Conservation (phyloP, 768 basidiomycete genomes). For the Lactarius indigo region DNA sequence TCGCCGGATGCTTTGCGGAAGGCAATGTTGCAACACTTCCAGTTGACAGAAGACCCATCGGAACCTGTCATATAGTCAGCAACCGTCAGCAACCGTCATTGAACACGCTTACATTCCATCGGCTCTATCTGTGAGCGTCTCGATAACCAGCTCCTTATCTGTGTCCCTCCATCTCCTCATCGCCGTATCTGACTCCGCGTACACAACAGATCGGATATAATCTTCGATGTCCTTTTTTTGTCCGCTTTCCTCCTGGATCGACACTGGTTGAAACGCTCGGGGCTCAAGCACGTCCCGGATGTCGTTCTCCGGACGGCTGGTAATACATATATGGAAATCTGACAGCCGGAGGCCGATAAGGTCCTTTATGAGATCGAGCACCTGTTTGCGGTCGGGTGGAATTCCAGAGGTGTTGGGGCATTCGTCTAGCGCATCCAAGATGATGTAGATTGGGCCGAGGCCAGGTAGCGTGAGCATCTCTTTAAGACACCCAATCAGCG, state of each 20-base stretch:
- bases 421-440: constrained; percentile 5
- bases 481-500: background rate
- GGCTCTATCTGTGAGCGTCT: no score
- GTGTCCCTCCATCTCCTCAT: no score
- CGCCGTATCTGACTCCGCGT: no score
- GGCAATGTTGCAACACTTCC: background rate
- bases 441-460: background rate
- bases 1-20: background rate
- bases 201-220: no score
- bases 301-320: background rate
- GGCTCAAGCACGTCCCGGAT: background rate
- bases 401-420: background rate
- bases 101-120: no score
- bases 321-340: background rate
- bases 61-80: background rate
- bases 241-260: background rate
- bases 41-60: background rate
- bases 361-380: background rate
- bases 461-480: background rate
- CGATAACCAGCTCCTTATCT: no score
- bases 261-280: background rate
- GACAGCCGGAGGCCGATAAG: background rate
- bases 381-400: background rate
- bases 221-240: background rate
- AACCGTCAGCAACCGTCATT: background rate